Conservation (phyloP, 306 rosid genomes). For the Chamaecrista fasciculata region DNA sequence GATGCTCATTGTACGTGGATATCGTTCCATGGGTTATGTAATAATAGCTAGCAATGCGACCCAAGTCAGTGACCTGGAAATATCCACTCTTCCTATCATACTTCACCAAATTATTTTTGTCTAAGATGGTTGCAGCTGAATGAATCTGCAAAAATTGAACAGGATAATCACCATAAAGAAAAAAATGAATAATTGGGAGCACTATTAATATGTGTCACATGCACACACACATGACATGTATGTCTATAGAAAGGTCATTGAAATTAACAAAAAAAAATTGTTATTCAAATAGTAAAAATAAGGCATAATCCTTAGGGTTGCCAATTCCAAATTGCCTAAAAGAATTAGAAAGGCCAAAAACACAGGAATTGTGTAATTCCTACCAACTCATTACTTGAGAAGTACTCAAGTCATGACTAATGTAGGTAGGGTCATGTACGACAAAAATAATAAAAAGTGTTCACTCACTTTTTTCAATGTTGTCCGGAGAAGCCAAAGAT, state of each 20-base stretch:
- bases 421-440: no score
- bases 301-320: neutral
- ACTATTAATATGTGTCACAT: neutral
- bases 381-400: neutral
- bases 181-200: neutral
- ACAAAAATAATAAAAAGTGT: neutral
- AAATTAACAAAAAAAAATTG: neutral
- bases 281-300: neutral
- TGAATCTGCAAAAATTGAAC: slow-evolving; percentile 63
- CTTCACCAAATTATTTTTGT: slow-evolving; percentile 82
- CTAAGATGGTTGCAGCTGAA: slow-evolving; percentile 83
- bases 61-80: slow-evolving; percentile 95
- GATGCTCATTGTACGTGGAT: slow-evolving; percentile 86
- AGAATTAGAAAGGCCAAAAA: neutral
- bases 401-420: neutral
- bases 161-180: neutral
- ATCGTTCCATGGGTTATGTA: slow-evolving; percentile 93
- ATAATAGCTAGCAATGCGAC: slow-evolving; percentile 95
- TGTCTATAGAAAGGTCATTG: neutral
- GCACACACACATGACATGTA: neutral
- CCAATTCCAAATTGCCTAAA: neutral
- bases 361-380: neutral
- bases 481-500: neutral
- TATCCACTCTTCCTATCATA: slow-evolving; percentile 94
- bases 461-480: neutral